Conservation (phyloP, 2,329 filamentous ascomycete genomes). For the Penicillium corylophilum region DNA sequence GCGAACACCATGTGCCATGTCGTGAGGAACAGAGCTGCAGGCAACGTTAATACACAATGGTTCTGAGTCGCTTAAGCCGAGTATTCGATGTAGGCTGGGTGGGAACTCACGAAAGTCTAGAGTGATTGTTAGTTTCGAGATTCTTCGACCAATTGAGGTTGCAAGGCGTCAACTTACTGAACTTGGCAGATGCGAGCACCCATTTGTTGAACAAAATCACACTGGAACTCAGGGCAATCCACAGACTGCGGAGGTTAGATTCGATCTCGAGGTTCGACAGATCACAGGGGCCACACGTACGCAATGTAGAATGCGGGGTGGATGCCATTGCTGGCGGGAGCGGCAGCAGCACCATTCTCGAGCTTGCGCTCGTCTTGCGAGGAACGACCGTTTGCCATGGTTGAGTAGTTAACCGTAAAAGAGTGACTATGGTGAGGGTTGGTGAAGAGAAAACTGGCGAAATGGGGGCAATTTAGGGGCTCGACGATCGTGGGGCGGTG, state of each 20-base stretch:
- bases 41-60: constrained; percentile 1
- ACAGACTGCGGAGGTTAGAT: constrained; percentile 58
- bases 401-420: constrained; percentile 18
- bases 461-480: constrained; percentile 3
- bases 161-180: constrained; percentile 59
- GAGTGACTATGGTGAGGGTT: constrained; percentile 23
- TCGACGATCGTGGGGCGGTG: constrained; percentile 18
- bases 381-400: constrained; percentile 26
- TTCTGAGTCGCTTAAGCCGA: not conserved
- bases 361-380: constrained; percentile 28
- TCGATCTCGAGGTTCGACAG: not conserved
- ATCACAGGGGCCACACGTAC: constrained; percentile 16
- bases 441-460: constrained; percentile 13
- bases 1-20: constrained; percentile 94
- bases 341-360: constrained; percentile 18
- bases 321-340: constrained; percentile 20
- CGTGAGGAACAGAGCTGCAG: constrained; percentile 64
- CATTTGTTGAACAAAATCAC: constrained; percentile 99
- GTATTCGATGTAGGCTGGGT: not conserved
- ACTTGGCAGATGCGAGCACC: constrained; percentile 80
- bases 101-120: constrained; percentile 47
- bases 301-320: constrained; percentile 33
- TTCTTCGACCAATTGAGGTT: not conserved
- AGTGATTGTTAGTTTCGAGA: constrained; percentile 10
- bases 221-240: constrained; percentile 87